phyloP scores from a whole-genome alignment of 345 rosid genomes.

The Rhodamnia rubescens region DNA sequence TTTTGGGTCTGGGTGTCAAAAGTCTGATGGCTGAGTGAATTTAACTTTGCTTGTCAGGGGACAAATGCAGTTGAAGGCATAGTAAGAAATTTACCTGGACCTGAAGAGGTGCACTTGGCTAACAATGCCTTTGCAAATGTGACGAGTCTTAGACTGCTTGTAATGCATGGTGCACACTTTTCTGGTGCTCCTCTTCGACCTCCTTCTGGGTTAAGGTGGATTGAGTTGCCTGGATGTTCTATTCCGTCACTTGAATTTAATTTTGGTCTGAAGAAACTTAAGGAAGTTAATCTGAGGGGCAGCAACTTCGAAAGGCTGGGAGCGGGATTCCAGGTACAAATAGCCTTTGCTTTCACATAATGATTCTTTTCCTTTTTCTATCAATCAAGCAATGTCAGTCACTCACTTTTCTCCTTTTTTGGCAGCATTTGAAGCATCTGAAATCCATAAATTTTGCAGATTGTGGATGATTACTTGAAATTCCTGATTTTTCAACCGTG shows the following conservation, averaged over 20 bases:
- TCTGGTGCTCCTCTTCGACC: not conserved
- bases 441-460: not conserved
- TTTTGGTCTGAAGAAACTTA: not conserved
- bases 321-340: not conserved
- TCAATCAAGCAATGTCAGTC: not conserved
- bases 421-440: not conserved
- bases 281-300: not conserved
- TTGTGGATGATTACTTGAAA: not conserved
- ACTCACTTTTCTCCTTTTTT: not conserved
- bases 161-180: not conserved
- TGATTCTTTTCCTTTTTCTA: not conserved
- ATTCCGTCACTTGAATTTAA: not conserved
- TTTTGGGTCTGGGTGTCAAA: too few species aligned
- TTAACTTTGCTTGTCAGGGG: not conserved
- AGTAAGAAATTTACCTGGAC: not conserved
- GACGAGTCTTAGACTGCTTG: not conserved
- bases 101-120: not conserved
- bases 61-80: not conserved
- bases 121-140: not conserved
- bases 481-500: not conserved
- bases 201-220: not conserved
- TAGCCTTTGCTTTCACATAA: not conserved
- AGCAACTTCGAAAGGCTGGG: not conserved
- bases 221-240: not conserved
- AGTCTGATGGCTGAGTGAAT: not conserved